Conservation (phyloP, 345 rosid species). For the Citrus reticulata region DNA sequence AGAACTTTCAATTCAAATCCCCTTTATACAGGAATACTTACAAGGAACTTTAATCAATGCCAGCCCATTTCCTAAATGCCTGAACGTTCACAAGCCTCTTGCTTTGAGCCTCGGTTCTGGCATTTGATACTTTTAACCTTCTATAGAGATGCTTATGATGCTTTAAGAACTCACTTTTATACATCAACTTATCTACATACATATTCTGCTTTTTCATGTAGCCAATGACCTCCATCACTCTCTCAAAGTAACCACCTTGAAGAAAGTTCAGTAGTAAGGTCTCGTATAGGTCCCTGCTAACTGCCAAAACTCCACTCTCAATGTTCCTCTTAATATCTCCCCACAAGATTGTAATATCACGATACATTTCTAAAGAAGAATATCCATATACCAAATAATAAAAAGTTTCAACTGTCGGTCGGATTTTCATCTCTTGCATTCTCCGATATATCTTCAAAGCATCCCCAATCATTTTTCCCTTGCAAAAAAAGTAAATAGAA, state of each 20-base stretch:
- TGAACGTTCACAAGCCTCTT: conserved; percentile 59
- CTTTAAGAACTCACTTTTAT: conserved; percentile 61
- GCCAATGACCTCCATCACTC: conserved; percentile 70
- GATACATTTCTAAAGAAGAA: conserved; percentile 59
- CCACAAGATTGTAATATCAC: conserved; percentile 74
- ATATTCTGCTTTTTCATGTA: conserved; percentile 46
- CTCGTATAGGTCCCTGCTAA: conserved; percentile 67
- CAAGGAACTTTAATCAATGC: conserved; percentile 23
- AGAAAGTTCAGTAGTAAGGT: conserved; percentile 60
- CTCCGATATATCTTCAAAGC: conserved; percentile 52
- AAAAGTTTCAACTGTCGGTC: conserved; percentile 57
- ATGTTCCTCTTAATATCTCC: conserved; percentile 75
- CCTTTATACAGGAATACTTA: not conserved
- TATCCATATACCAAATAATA: conserved; percentile 46
- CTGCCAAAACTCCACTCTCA: conserved; percentile 26
- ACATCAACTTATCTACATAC: conserved; percentile 56
- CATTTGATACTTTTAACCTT: conserved; percentile 48
- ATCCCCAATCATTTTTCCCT: conserved; percentile 78
- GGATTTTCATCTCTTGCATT: conserved; percentile 48
- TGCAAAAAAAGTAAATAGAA: conserved; percentile 76
- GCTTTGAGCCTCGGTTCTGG: conserved; percentile 60
- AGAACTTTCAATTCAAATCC: not conserved
- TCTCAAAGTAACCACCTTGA: conserved; percentile 88
- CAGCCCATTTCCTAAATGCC: conserved; percentile 61
- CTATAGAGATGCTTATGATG: conserved; percentile 69